Evolutionary conservation across 176 grass and related monocot genomes (phyloP).

Genomic region (Rhynchospora pubera): DNA sequence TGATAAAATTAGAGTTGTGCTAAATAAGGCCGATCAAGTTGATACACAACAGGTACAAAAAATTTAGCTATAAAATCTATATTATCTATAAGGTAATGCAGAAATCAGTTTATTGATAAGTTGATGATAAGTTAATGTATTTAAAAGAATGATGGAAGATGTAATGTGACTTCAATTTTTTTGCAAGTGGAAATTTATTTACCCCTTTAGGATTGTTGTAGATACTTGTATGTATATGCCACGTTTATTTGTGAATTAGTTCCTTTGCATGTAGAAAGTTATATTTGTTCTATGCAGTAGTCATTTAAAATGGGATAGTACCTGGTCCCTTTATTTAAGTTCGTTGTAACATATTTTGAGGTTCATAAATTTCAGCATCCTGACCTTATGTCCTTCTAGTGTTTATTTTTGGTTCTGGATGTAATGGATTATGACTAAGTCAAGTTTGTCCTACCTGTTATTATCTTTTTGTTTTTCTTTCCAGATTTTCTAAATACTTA

Average conservation of each 20-base stretch:
- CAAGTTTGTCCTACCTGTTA: background rate
- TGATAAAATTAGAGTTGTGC: constrained; percentile 91
- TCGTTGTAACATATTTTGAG: background rate
- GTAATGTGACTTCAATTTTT: background rate
- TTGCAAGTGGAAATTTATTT: background rate
- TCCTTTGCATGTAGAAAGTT: background rate
- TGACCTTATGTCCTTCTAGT: background rate
- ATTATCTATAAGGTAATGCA: background rate
- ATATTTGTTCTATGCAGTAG: background rate
- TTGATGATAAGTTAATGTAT: background rate
- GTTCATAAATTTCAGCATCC: background rate
- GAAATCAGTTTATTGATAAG: background rate
- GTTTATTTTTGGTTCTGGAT: background rate
- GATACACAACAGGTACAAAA: constrained; percentile 76
- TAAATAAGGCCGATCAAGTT: constrained; percentile 94
- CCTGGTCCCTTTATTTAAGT: background rate
- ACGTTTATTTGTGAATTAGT: background rate
- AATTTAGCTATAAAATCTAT: background rate
- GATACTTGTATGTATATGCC: background rate
- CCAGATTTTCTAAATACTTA: background rate
- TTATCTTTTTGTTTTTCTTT: background rate
- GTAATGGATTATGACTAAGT: background rate
- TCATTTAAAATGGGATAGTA: background rate
- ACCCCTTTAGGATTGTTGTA: too few relatives aligned
- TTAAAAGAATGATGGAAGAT: background rate